Percentiles rank a stretch among this genome's conserved stretches.
These are phyloP conservation scores for Marchantia polymorpha DNA, from an alignment of 225 moss, liverwort and hornwort species.

Conservation along the genomic window DNA sequence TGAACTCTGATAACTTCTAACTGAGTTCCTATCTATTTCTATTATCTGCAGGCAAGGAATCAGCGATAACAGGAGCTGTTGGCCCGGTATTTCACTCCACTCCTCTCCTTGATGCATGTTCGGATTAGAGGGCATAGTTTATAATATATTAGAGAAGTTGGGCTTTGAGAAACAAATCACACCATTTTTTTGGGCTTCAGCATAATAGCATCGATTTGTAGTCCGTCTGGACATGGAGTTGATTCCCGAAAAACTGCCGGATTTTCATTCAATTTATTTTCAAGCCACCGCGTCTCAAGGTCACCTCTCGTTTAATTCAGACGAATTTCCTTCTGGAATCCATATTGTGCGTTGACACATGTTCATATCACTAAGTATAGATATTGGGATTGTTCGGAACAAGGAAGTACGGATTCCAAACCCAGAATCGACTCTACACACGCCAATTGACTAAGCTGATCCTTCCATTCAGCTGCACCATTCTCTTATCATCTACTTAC, in stretches of 20 bases:
- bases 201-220: background rate
- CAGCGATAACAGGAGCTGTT: background rate
- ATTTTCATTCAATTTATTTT: background rate
- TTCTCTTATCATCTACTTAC: too few relatives aligned
- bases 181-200: background rate
- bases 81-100: background rate
- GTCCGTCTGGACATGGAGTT: background rate
- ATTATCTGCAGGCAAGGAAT: background rate
- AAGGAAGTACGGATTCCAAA: too few relatives aligned
- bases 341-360: too few relatives aligned
- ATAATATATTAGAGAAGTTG: too few relatives aligned
- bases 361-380: too few relatives aligned
- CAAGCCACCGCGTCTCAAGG: background rate
- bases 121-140: background rate
- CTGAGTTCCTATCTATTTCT: too few relatives aligned
- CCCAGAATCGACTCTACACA: too few relatives aligned
- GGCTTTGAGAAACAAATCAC: background rate
- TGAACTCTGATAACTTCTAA: too few relatives aligned
- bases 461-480: too few relatives aligned
- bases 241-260: background rate
- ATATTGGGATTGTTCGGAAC: too few relatives aligned
- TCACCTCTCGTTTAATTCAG: background rate
- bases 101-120: background rate
- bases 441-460: too few relatives aligned
- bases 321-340: background rate